Evolutionary conservation across 2,329 filamentous ascomycete genomes (phyloP), one percentile per base, ranked within the genome.

Genomic region (Cordyceps tenuipes): DNA sequence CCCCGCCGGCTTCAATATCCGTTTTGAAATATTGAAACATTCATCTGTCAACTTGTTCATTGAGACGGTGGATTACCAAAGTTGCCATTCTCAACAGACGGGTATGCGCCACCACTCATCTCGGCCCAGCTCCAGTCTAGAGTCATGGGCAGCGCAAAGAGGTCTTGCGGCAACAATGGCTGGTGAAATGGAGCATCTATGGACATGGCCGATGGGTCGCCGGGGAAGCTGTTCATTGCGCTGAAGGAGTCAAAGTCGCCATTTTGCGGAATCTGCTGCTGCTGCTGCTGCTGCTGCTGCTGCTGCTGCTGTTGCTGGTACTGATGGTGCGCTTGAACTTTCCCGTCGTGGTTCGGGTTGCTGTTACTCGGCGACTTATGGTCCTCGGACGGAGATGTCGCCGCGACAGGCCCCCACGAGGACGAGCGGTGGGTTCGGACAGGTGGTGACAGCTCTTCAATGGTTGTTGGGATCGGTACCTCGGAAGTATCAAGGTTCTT

Each of bases 101-200:
- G 83, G 65, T 86, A 86, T 2, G 79, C 77, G 10, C 83, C 84
- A n/a, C 83, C 83, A 36, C 82, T 85, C 78, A 87, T 85, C 71
- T 86, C 84, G 1, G 83, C 83, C 82, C 83, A 87, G 68, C 83
- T 91, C 91, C 92, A 97, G 70, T 97, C 93, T 23, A 97, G 81
- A 3, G 90, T 95, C 87, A 96, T 96, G 1, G 93, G 92, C 83
- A 97, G 87, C 71, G 93, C 89, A 85, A 94, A 99, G 29, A 97
- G 75, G 73, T 97, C 94, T 67, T 93, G 91, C 5, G 94, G 93
- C 23, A 97, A 84, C 68, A 96, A 88, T 0, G 92, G 92, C 65
- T 95, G 89, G 68, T 92, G 88, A 69, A 92, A 91, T 7, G 67
- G 63, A 17, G 62, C 62, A 48, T 68, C 63, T 52, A 72, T 62